Evolutionary conservation across 306 rosid genomes (phyloP), one percentile per base, ranked within the genome.

Genomic region (Medicago ruthenica): DNA sequence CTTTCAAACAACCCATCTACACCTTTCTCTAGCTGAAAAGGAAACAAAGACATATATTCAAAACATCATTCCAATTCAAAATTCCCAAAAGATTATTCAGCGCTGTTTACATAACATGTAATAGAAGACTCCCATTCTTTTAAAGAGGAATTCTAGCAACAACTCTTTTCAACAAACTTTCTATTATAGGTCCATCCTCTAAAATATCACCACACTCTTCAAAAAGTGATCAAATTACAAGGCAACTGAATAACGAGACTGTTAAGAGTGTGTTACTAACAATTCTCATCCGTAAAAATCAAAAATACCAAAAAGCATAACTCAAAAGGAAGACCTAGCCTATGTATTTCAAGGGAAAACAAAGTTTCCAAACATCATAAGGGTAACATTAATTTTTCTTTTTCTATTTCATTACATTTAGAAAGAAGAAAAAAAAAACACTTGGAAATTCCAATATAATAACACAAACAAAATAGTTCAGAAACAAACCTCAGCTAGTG

Each of bases 1-100:
- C 99, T 96, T 78, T 79, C 91, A 78, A 96, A 96, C 87, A 96
- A 83, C 79, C 99, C 99, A 85, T 96, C 99, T 55, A 96, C 97
- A 74, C 99, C 98, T 86, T 91, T 92, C 87, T 96, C 99, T 53
- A 96, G 88, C 99, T 96, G 96, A 82, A 76, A 76, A 80, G 51
- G 37, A 80, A 66, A 66, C 45, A 60, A 17, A 45, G 14, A 59
- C 48, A 51, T 53, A 36, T 13, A 13, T 55, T 80, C 63, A 51
- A 59, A 61, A 51, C 11, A 48, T 36, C 55, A 62, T 69, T 50
- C 55, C 62, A 45, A 80, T 63, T 67, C 80, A 65, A 68, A 44
- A 40, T 47, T 59, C 8, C 68, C 40, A 48, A 40, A 24, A 76
- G n/a, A 71, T 21, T 15, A 53, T 16, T 12, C 17, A 44, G 3